Conservation (phyloP, 768 basidiomycete genomes). For the Leccinum disarticulatum region DNA sequence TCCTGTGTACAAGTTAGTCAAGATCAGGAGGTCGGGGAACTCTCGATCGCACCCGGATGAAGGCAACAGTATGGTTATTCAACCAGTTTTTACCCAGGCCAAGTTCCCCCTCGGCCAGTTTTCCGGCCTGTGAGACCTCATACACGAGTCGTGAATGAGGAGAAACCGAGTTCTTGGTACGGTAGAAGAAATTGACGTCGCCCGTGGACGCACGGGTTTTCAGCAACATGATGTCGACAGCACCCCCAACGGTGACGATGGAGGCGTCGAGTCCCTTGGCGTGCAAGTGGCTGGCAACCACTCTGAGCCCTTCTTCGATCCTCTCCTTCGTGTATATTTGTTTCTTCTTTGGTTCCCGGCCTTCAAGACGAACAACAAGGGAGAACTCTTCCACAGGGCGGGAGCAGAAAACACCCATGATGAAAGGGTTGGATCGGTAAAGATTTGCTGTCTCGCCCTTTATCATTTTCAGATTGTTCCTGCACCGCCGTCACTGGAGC, state of each 20-base stretch:
- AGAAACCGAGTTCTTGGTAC: not conserved
- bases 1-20: not conserved
- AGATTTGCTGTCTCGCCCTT: not conserved
- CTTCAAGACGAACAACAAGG: not conserved
- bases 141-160: not conserved
- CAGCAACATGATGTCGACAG: conserved; percentile 8
- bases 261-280: not conserved
- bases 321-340: conserved; percentile 3
- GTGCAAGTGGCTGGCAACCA: conserved; percentile 1
- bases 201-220: conserved; percentile 8
- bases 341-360: not conserved
- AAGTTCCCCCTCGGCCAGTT: not conserved
- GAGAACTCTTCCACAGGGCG: not conserved
- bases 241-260: conserved; percentile 10
- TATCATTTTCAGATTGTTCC: not conserved
- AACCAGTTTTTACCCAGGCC: conserved; percentile 6
- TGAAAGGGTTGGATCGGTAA: not conserved
- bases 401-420: conserved; percentile 6
- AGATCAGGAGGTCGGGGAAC: not conserved
- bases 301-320: conserved; percentile 5
- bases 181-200: conserved; percentile 13
- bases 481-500: not conserved
- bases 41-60: conserved; percentile 1
- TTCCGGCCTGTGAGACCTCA: conserved; percentile 1
- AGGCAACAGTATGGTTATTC: conserved; percentile 8